These are phyloP conservation scores for Tolypocladium inflatum DNA, from an alignment of 2,329 filamentous ascomycete genomes.

Conservation along the genomic window DNA sequence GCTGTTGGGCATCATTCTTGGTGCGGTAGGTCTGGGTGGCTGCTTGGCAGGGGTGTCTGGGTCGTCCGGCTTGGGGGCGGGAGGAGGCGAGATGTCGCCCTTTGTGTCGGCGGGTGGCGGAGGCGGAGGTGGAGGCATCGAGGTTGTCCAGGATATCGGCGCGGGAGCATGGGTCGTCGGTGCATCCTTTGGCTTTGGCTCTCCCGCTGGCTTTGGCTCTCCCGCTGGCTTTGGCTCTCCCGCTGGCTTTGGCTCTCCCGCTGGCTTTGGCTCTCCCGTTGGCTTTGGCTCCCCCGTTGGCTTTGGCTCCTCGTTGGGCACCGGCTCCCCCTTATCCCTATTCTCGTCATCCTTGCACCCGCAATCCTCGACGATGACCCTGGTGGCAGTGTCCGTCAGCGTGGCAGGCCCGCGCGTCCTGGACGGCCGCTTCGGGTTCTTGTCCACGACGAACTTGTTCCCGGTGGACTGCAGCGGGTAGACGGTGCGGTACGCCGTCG, in stretches of 20 bases:
- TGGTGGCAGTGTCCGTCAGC: background rate
- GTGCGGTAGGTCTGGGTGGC: background rate
- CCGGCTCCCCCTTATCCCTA: background rate
- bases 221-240: no score
- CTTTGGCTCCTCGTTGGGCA: background rate
- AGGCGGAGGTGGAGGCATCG: no score
- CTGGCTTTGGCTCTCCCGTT: no score
- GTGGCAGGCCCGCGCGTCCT: background rate
- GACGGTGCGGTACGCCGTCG: constrained; percentile 1
- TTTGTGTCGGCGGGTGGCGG: no score
- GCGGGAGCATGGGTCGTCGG: no score
- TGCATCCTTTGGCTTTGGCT: no score
- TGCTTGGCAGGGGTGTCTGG: background rate
- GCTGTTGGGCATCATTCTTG: background rate
- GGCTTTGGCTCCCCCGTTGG: no score
- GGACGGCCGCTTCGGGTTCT: constrained; percentile 20
- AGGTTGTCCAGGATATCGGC: no score
- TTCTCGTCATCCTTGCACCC: background rate
- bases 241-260: no score
- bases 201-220: no score
- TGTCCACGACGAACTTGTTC: background rate
- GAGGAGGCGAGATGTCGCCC: no score
- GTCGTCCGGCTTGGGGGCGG: background rate
- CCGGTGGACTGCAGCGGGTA: background rate
- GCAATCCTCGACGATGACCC: background rate